These are phyloP conservation scores for Dioscorea alata DNA, from an alignment of 106 monocot genomes.

Conservation along the genomic window DNA sequence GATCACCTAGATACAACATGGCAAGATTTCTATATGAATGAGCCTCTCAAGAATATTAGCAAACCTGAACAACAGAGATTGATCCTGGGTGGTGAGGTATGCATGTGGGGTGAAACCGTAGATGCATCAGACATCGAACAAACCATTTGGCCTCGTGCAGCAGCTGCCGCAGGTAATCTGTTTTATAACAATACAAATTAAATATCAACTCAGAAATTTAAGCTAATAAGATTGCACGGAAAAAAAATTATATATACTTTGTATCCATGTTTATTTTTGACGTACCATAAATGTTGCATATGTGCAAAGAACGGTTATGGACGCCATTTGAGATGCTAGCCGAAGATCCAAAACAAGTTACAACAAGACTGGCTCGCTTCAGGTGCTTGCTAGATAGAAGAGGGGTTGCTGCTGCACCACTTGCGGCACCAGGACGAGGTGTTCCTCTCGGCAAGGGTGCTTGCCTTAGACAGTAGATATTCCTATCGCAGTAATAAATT, in stretches of 20 bases:
- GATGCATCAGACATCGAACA: constrained; percentile 87
- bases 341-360: constrained; percentile 38
- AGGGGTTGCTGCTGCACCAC: constrained; percentile 78
- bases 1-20: constrained; percentile 80
- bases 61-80: constrained; percentile 54
- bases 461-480: constrained; percentile 53
- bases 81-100: constrained; percentile 88
- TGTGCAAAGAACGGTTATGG: constrained; percentile 68
- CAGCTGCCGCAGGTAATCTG: constrained; percentile 85
- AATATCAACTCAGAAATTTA: too few relatives aligned
- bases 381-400: constrained; percentile 82
- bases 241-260: too few relatives aligned
- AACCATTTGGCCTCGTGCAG: constrained; percentile 98
- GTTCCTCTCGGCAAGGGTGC: constrained; percentile 58
- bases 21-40: constrained; percentile 79
- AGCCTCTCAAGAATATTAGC: constrained; percentile 64
- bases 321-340: constrained; percentile 58
- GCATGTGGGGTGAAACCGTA: constrained; percentile 85
- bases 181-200: too few relatives aligned
- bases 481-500: not conserved
- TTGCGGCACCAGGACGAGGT: constrained; percentile 46
- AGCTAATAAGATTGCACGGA: too few relatives aligned
- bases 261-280: too few relatives aligned
- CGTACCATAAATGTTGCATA: not conserved
- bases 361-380: constrained; percentile 65